Base-by-base conservation (phyloP, 1,139 yeast species). In the Meyerozyma carpophila region DNA sequence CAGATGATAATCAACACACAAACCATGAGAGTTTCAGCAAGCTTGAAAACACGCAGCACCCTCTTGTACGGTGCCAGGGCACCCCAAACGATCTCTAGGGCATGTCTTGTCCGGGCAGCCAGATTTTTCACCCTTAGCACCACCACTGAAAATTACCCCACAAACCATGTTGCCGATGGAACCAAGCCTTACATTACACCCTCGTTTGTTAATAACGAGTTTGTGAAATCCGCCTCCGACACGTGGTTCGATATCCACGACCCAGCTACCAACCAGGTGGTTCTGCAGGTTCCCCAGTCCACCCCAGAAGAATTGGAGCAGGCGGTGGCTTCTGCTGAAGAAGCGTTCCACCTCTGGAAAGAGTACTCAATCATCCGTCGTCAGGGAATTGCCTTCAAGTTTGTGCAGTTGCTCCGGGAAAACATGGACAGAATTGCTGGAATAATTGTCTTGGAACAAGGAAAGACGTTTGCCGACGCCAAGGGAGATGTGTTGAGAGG, bases 401-500 rank as follows among this genome's bases (percentile, higher is more conserved):
- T 81, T 60, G 90, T 82, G 20, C 79, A 77, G 57, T 73, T 85
- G 48, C 77, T 85, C 56, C 75, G 84, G 47, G 76, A 70, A 46
- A 81, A 84, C 66, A 78, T 82, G 82, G 90, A 85, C 61, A 63
- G 85, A 47, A 66, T 85, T 38, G 94, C 94, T 3, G 75, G 79
- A 14, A 72, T 81, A 51, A 85, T 85, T 61, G 89, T 85, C 37
- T 70, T 82, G 53, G 93, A 85, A 65, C 93, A 85, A 65, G 94
- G 94, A 43, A 85, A 85, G 64, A 82, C 93, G 14, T 79, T 83
- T 62, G 78, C 79, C 37, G 93, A 85, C 55, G 93, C 94, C 46
- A 68, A 75, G 57, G 93, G 93, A 25, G 94, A 85, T 58, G 93
- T 85, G 32, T 73, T 84, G 53, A 73, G 94, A 50, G 94, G 94